These are phyloP conservation scores for Thermothelomyces thermophilus DNA, from an alignment of 2,329 filamentous ascomycete genomes.

Conservation along the genomic window DNA sequence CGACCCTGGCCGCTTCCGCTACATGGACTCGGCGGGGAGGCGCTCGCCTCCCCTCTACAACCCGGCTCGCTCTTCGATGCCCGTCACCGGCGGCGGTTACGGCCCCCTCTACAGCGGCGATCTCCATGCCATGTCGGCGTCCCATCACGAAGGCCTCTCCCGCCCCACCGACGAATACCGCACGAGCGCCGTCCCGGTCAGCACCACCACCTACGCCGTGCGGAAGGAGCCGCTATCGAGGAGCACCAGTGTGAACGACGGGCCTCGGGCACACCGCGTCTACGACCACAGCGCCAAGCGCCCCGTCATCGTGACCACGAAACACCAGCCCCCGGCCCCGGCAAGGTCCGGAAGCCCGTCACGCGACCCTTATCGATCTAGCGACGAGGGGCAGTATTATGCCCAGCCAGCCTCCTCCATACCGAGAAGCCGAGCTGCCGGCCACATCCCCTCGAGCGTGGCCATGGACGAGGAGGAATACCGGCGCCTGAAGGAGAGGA, in stretches of 20 bases:
- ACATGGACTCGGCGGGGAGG: slow-evolving; percentile 17
- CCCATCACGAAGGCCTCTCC: slow-evolving; percentile 28
- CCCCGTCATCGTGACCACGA: slow-evolving; percentile 53
- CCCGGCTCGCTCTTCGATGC: slow-evolving; percentile 49
- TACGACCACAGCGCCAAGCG: slow-evolving; percentile 45
- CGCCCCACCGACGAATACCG: slow-evolving; percentile 29
- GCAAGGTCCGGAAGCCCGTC: slow-evolving; percentile 42
- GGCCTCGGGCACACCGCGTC: slow-evolving; percentile 44
- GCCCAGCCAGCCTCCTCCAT: slow-evolving; percentile 53
- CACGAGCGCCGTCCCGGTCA: slow-evolving; percentile 34
- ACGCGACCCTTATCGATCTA: slow-evolving; percentile 46
- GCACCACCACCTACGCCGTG: slow-evolving; percentile 51
- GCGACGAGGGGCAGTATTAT: slow-evolving; percentile 46
- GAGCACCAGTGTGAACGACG: slow-evolving; percentile 40
- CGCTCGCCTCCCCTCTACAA: slow-evolving; percentile 33
- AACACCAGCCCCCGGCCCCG: slow-evolving; percentile 34
- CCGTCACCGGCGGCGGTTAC: slow-evolving; percentile 42
- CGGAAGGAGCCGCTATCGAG: slow-evolving; percentile 45
- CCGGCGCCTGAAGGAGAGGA: slow-evolving; percentile 43
- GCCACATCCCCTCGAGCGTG: slow-evolving; percentile 39
- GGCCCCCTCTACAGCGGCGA: slow-evolving; percentile 47
- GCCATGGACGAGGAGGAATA: slow-evolving; percentile 47
- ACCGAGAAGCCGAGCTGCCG: slow-evolving; percentile 40
- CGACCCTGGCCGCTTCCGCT: slow-evolving; percentile 22
- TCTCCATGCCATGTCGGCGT: slow-evolving; percentile 46